phyloP scores from a whole-genome alignment of 2,329 filamentous ascomycete genomes.

The Periconia sp. region DNA sequence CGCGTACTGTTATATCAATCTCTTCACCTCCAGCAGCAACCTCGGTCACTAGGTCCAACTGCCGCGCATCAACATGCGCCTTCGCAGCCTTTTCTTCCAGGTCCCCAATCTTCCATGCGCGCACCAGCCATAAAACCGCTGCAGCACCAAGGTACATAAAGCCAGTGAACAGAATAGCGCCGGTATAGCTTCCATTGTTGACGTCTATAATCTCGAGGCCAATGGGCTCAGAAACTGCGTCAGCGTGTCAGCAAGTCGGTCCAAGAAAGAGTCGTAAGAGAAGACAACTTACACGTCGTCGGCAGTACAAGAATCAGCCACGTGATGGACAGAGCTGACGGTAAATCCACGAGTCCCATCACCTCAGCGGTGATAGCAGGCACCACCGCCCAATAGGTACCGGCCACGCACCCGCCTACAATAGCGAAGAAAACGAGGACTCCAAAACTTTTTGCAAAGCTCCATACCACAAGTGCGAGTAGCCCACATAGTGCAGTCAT shows the following conservation, averaged over 20 bases:
- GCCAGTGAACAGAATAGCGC: constrained; percentile 65
- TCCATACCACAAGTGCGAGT: constrained; percentile 75
- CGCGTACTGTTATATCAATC: neutral
- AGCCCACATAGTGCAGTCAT: constrained; percentile 70
- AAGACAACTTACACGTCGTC: constrained; percentile 61
- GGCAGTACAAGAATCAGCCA: constrained; percentile 77
- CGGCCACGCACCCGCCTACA: constrained; percentile 69
- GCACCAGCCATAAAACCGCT: constrained; percentile 58
- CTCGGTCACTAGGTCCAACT: constrained; percentile 27
- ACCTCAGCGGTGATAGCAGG: constrained; percentile 76
- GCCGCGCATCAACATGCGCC: constrained; percentile 29
- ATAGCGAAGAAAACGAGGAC: constrained; percentile 75
- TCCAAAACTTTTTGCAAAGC: constrained; percentile 69
- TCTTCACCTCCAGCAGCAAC: neutral
- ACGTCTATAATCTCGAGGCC: constrained; percentile 59
- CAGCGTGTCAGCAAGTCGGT: constrained; percentile 6
- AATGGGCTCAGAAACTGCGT: constrained; percentile 59
- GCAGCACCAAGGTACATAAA: constrained; percentile 68
- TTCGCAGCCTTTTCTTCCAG: constrained; percentile 50
- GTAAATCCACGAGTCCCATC: constrained; percentile 71
- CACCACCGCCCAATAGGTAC: constrained; percentile 70
- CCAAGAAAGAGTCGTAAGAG: neutral
- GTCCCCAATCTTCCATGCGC: constrained; percentile 67
- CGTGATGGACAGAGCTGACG: constrained; percentile 71
- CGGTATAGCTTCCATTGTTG: constrained; percentile 59